Evolutionary conservation across 345 rosid species (phyloP), one percentile per base, ranked within the genome.

Genomic region (Linum trigynum): DNA sequence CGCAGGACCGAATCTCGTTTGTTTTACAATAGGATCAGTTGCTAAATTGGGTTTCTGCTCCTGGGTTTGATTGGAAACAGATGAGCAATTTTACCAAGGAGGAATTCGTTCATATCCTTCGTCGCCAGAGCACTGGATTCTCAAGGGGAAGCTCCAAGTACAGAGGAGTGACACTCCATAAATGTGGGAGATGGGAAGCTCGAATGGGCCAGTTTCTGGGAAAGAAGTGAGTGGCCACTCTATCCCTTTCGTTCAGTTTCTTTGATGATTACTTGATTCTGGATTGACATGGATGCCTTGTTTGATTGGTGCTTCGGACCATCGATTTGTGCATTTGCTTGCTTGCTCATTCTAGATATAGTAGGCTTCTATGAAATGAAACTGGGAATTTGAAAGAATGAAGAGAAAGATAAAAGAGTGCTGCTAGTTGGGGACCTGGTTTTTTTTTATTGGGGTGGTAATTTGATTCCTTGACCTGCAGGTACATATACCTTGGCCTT

Each of bases 401-500:
- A 58, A 59, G 55, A 50, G 57, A 63, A 23, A 23, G 32, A 23
- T 23, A 23, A 23, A 23, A 23, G 32, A 23, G 32, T 23, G 32
- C 32, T 23, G 32, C 32, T 23, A 60, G 69, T 61, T 61, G 50
- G 67, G 38, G 61, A 58, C 63, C 32, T 73, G 69, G 64, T 70
- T 72, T 76, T 48, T 78, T 51, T 64, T 56, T 67, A 23, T 23
- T 23, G 32, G 63, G 75, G 63, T 67, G 59, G 55, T 55, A 65
- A 15, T 48, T 72, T 63, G 58, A 35, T 80, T 66, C 71, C 42
- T 76, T 77, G 66, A 23, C 69, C 53, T 74, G 73, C 88, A 95
- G 99, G 95, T 91, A 91, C 70, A 82, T 87, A 50, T 95, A 95
- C 77, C 95, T 95, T 64, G 99, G 99, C 65, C 84, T 89, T 65